Evolutionary conservation across 2,329 filamentous ascomycete species (phyloP).

Genomic region (Hypocreales sp.): DNA sequence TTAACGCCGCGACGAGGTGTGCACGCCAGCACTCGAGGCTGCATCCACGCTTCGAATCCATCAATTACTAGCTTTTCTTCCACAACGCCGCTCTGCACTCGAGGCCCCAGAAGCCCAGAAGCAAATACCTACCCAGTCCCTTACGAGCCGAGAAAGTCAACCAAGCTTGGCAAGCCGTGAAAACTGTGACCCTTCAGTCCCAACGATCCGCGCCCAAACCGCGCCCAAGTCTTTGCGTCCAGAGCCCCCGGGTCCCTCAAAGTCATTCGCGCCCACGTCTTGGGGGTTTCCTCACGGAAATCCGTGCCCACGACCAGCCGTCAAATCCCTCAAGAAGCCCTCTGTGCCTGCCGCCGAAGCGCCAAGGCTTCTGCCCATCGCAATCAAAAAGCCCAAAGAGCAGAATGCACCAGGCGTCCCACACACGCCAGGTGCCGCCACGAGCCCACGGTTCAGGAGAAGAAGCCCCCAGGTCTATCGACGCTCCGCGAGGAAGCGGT

Average conservation of each 20-base stretch:
- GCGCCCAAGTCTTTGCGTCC: slow-evolving; percentile 9
- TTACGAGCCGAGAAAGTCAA: no score
- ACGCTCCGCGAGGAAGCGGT: slow-evolving; percentile 26
- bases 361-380: slow-evolving; percentile 11
- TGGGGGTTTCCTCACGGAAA: slow-evolving; percentile 3
- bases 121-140: no score
- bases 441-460: slow-evolving; percentile 22
- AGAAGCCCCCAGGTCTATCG: slow-evolving; percentile 42
- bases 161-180: no score
- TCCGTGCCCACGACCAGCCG: slow-evolving; percentile 16
- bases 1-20: no score
- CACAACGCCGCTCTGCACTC: no score
- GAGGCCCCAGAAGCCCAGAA: no score
- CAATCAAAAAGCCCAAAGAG: slow-evolving; percentile 21
- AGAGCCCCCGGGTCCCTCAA: slow-evolving; percentile 22
- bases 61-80: no score
- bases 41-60: no score
- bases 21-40: no score
- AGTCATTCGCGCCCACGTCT: slow-evolving; percentile 14
- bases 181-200: no score
- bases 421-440: slow-evolving; percentile 12
- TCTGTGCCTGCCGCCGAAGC: slow-evolving; percentile 12
- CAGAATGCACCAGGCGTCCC: no score
- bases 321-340: slow-evolving; percentile 26
- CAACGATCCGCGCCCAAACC: no score